Conservation (phyloP, 1,284 basidiomycete species). For the Sanghuangporus baumii region DNA sequence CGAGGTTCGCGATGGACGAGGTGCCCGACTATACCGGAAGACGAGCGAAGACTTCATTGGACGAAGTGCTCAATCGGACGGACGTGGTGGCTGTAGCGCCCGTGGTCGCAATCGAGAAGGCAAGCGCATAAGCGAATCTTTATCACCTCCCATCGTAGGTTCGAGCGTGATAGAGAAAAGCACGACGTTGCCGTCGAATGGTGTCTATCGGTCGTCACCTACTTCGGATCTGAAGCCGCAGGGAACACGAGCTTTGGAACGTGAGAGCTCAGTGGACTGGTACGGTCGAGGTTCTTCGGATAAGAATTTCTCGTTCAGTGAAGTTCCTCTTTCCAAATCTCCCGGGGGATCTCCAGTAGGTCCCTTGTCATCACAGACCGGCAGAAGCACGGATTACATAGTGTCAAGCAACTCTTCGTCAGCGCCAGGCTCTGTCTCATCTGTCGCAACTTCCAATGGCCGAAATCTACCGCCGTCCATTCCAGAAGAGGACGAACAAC, state of each 20-base stretch:
- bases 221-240: neutral
- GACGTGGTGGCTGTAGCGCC: neutral
- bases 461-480: constrained; percentile 7
- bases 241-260: neutral
- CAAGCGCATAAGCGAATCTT: constrained; percentile 13
- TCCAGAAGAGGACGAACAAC: constrained; percentile 12
- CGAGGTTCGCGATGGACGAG: constrained; percentile 16
- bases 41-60: constrained; percentile 18
- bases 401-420: neutral
- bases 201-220: constrained; percentile 1
- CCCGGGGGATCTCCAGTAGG: neutral
- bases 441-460: neutral
- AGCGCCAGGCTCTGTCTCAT: neutral
- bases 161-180: neutral
- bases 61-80: neutral
- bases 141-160: constrained; percentile 10
- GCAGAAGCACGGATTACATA: neutral
- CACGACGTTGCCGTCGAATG: neutral
- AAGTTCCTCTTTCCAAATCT: neutral
- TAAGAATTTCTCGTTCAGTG: neutral
- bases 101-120: constrained; percentile 12
- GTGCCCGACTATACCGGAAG: constrained; percentile 16
- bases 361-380: neutral
- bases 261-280: neutral
- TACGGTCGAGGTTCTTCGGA: neutral